Base-by-base conservation (phyloP, 2,329 filamentous ascomycete genomes). In the Trichoderma sp. region DNA sequence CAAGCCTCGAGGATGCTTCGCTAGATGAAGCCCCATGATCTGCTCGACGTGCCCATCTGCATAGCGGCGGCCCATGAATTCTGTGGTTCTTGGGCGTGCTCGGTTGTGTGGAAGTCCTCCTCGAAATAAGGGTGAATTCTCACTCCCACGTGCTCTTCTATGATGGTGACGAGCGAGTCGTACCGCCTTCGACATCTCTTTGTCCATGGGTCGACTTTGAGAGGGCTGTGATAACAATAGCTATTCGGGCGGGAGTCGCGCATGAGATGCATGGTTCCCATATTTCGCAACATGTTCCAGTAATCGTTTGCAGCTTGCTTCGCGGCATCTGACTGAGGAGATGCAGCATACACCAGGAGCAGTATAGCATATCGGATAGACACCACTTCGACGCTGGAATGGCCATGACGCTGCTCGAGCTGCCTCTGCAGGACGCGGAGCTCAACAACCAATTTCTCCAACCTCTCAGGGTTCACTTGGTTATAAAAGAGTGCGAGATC, bases 191-290 rank as follows among this genome's bases (percentile, higher is more conserved):
- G 79, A 70, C 83, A 84, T 70, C 83, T 79, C 74, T 82, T 84
- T 15, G 80, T 82, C 80, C 80, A 83, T 2, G 83, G 83, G n/a
- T 82, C 80, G 7, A 83, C 80, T 74, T 83, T 84, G 74, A 85
- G 77, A 0, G 81, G 80, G 70, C 82, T 83, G 70, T 85, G 83
- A 68, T 82, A 84, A 74, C 83, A 85, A 73, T 79, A 84, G 3
- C 79, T 76, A 65, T 83, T 82, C 5, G 81, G 78, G 30, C 81
- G 79, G 6, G 80, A 74, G 66, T 82, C 80, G 20, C 80, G 80
- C 36, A 83, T 77, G 3, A 79, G 76, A 63, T 78, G 82, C 3
- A 84, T 77, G 6, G 81, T 77, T 4, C 79, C 78, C 71, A 80
- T 77, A 6, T 76, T 77, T 72, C 80, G 79, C 67, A 83, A 74